phyloP scores from a whole-genome alignment of 805 yeast genomes.

The Candida ipomoeae region DNA sequence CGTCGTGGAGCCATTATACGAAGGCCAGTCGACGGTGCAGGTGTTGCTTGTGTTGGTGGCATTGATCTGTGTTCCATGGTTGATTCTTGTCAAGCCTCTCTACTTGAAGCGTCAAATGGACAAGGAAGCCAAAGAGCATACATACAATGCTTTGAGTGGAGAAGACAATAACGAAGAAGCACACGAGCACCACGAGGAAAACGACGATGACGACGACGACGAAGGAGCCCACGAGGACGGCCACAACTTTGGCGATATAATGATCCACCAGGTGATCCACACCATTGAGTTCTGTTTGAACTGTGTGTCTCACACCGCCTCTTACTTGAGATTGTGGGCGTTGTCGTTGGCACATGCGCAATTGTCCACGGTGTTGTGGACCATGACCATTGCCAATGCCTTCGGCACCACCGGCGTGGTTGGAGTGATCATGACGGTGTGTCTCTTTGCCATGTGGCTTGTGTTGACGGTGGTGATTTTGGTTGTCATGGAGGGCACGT shows the following conservation, averaged over 20 bases:
- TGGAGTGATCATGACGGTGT: constrained; percentile 72
- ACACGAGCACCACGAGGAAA: constrained; percentile 19
- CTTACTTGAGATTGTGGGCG: constrained; percentile 95
- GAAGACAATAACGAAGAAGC: constrained; percentile 27
- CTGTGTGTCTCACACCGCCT: constrained; percentile 98
- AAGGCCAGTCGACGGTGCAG: constrained; percentile 78
- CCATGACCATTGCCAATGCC: constrained; percentile 84
- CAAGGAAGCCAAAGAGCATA: constrained; percentile 48
- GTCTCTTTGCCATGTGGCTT: constrained; percentile 94
- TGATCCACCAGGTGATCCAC: constrained; percentile 96
- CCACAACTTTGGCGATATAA: constrained; percentile 83
- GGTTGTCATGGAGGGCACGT: constrained; percentile 97
- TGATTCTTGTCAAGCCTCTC: constrained; percentile 79
- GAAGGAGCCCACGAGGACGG: constrained; percentile 50
- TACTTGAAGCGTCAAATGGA: constrained; percentile 57
- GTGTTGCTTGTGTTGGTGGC: constrained; percentile 70
- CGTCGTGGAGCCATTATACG: constrained; percentile 73
- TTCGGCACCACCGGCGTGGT: constrained; percentile 60
- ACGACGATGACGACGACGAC: constrained; percentile 47
- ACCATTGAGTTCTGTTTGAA: constrained; percentile 96
- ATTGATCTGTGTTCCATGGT: constrained; percentile 86
- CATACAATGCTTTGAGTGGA: constrained; percentile 37
- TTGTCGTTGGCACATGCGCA: constrained; percentile 95
- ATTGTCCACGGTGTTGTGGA: constrained; percentile 91
- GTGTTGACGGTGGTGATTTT: constrained; percentile 83